Conservation (phyloP, 257 asterid species). For the Prunella vulgaris region DNA sequence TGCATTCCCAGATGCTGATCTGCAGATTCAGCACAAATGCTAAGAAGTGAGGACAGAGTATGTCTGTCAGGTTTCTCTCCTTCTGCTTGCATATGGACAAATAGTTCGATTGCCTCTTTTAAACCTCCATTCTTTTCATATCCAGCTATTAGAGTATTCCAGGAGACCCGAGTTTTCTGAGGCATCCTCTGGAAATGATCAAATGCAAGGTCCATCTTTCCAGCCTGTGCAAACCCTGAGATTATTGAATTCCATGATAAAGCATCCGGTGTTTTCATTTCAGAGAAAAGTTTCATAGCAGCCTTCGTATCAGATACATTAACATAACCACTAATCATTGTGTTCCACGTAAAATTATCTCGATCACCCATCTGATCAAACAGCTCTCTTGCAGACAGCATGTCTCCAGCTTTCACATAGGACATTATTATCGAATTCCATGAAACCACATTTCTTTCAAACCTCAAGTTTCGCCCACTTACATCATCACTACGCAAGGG, state of each 20-base stretch:
- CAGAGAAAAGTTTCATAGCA: slow-evolving; percentile 53
- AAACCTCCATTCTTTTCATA: slow-evolving; percentile 52
- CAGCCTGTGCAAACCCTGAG: slow-evolving; percentile 59
- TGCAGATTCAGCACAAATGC: slow-evolving; percentile 64
- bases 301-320: slow-evolving; percentile 49
- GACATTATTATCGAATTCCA: slow-evolving; percentile 93
- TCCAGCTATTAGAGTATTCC: slow-evolving; percentile 86
- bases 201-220: slow-evolving; percentile 52
- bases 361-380: slow-evolving; percentile 60
- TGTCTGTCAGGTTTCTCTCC: slow-evolving; percentile 75
- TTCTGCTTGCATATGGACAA: slow-evolving; percentile 55
- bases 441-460: slow-evolving; percentile 56
- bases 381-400: slow-evolving; percentile 55
- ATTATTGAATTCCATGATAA: slow-evolving; percentile 76
- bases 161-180: slow-evolving; percentile 51
- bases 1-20: slow-evolving; percentile 64
- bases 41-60: slow-evolving; percentile 72
- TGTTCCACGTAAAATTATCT: slow-evolving; percentile 72
- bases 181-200: slow-evolving; percentile 61
- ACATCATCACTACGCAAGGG: slow-evolving; percentile 19
- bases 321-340: slow-evolving; percentile 67
- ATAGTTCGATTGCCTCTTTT: slow-evolving; percentile 53
- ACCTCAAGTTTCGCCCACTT: slow-evolving; percentile 20
- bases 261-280: slow-evolving; percentile 57
- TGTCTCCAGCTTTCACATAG: slow-evolving; percentile 60